These are phyloP conservation scores for Aspergillus alliaceus DNA, from an alignment of 2,329 filamentous ascomycete genomes.

Conservation along the genomic window DNA sequence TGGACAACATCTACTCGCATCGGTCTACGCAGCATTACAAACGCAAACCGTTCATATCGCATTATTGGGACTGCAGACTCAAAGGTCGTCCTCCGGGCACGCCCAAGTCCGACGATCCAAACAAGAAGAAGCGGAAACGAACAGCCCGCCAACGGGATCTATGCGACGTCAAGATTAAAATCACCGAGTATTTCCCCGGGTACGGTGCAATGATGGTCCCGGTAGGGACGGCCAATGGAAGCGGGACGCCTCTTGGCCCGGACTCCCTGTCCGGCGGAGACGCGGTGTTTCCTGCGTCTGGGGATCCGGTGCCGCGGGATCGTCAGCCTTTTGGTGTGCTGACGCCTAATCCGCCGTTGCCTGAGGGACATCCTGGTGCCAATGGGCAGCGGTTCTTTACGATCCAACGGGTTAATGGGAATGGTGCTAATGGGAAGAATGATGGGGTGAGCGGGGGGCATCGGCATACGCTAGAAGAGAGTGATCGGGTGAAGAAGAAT, in stretches of 20 bases:
- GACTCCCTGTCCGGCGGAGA: slow-evolving; percentile 25
- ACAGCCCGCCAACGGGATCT: slow-evolving; percentile 72
- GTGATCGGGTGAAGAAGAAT: slow-evolving; percentile 79
- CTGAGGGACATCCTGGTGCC: slow-evolving; percentile 48
- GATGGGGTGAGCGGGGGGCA: slow-evolving; percentile 72
- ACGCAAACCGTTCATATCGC: slow-evolving; percentile 76
- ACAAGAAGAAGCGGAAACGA: slow-evolving; percentile 79
- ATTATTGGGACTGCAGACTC: slow-evolving; percentile 82
- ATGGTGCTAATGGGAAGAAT: slow-evolving; percentile 69
- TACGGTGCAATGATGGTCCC: slow-evolving; percentile 31
- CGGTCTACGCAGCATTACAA: slow-evolving; percentile 80
- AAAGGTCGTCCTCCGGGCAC: slow-evolving; percentile 78
- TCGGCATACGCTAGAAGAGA: slow-evolving; percentile 70
- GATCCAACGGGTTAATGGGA: slow-evolving; percentile 75
- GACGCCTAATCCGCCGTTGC: slow-evolving; percentile 40
- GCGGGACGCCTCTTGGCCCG: slow-evolving; percentile 19
- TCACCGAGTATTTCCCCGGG: slow-evolving; percentile 72
- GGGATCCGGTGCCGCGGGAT: slow-evolving; percentile 11
- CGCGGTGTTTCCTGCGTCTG: slow-evolving; percentile 21
- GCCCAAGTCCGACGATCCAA: slow-evolving; percentile 74
- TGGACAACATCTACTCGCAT: slow-evolving; percentile 83
- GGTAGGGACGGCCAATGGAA: slow-evolving; percentile 19
- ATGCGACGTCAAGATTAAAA: slow-evolving; percentile 87
- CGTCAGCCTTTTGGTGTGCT: slow-evolving; percentile 45
- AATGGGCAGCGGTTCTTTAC: slow-evolving; percentile 65